These are phyloP conservation scores for Ceratopteris richardii DNA, from an alignment of 75 land plant species.

Conservation along the genomic window DNA sequence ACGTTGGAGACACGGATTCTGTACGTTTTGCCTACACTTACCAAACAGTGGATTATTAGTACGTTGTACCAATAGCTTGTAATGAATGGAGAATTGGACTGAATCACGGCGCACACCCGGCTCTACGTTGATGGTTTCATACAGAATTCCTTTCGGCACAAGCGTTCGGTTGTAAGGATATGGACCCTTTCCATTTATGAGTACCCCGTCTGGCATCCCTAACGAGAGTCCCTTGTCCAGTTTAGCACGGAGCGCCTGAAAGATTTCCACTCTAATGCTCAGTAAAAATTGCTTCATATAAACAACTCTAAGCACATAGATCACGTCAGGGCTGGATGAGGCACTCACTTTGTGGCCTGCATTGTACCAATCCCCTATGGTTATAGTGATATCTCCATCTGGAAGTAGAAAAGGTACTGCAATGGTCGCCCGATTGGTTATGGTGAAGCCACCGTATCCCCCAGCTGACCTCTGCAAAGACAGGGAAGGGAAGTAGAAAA, in stretches of 20 bases:
- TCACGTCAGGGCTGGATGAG: no score
- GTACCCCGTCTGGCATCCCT: slow-evolving; percentile 72
- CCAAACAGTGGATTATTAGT: no score
- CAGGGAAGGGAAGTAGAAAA: slow-evolving; percentile 71
- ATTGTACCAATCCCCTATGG: slow-evolving; percentile 85
- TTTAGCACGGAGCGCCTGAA: slow-evolving; percentile 44
- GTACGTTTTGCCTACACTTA: slow-evolving; percentile 63
- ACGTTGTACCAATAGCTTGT: no score
- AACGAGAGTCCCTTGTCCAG: slow-evolving; percentile 54
- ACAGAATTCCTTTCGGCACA: slow-evolving; percentile 43
- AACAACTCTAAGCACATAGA: no score
- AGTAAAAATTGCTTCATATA: no score
- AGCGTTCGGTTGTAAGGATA: slow-evolving; percentile 45
- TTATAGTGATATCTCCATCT: slow-evolving; percentile 58
- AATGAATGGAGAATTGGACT: no score
- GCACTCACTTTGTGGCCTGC: slow-evolving; percentile 59
- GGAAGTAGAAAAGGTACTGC: slow-evolving; percentile 65
- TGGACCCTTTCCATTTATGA: slow-evolving; percentile 86
- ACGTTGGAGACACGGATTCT: slow-evolving; percentile 74
- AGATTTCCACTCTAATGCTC: no score
- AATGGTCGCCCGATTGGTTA: slow-evolving; percentile 49
- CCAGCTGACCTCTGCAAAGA: slow-evolving; percentile 68
- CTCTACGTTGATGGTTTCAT: slow-evolving; percentile 46
- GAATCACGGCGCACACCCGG: no score
- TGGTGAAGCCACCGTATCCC: slow-evolving; percentile 63